Evolutionary conservation across 73 alveolate species (phyloP).

Genomic region (Diophrys appendiculata): DNA sequence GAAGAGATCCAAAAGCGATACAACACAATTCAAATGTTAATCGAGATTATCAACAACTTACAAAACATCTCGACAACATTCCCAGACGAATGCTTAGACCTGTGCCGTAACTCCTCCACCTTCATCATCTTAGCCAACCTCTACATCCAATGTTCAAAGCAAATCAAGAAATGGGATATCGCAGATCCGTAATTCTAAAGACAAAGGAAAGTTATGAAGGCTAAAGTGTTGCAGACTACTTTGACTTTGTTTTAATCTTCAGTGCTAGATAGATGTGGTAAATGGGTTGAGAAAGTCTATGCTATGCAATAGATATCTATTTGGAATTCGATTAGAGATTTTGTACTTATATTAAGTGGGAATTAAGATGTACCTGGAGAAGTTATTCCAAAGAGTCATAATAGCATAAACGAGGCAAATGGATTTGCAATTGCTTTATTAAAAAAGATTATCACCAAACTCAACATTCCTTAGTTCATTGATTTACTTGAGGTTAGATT

Average conservation of each 20-base stretch:
- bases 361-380: background rate
- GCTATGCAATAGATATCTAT: background rate
- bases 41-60: slow-evolving; percentile 26
- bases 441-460: background rate
- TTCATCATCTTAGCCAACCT: slow-evolving; percentile 22
- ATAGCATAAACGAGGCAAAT: background rate
- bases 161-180: background rate
- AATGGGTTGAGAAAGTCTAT: background rate
- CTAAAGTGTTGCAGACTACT: background rate
- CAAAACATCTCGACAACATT: background rate
- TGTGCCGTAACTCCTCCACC: slow-evolving; percentile 15
- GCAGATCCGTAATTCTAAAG: background rate
- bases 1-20: background rate
- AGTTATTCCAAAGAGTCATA: background rate
- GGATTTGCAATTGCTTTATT: background rate
- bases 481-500: background rate
- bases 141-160: background rate
- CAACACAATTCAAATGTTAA: background rate
- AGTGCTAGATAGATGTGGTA: background rate
- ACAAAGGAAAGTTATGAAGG: background rate
- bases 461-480: background rate
- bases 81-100: slow-evolving; percentile 11
- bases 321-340: background rate
- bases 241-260: background rate
- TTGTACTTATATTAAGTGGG: background rate